phyloP scores from a whole-genome alignment of 2,329 filamentous ascomycete genomes.

The Apiospora arundinis region DNA sequence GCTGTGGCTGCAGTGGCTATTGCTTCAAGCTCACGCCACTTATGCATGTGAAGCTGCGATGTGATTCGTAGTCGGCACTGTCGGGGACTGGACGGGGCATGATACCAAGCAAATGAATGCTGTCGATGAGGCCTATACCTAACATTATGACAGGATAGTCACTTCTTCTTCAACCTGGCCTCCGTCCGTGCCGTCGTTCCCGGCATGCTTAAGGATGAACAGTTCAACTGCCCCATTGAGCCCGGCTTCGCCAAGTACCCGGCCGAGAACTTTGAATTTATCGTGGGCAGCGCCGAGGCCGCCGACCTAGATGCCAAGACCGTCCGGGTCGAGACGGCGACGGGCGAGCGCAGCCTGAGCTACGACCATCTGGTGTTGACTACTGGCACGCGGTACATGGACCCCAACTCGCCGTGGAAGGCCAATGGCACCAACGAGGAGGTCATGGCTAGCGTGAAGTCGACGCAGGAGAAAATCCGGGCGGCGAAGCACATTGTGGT shows the following conservation, averaged over 20 bases:
- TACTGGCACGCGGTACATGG: constrained; percentile 55
- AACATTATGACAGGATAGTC: constrained; percentile 51
- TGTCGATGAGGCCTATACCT: not conserved
- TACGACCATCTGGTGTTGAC: constrained; percentile 66
- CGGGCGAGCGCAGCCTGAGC: constrained; percentile 42
- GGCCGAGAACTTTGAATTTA: constrained; percentile 54
- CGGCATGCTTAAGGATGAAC: constrained; percentile 53
- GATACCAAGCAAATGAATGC: not conserved
- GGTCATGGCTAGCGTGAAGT: constrained; percentile 46
- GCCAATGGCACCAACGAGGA: constrained; percentile 54
- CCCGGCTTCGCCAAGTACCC: constrained; percentile 58
- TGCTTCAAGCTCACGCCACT: not conserved
- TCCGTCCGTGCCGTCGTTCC: constrained; percentile 62
- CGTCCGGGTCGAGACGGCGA: constrained; percentile 46
- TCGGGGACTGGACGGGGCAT: not conserved
- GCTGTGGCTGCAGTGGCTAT: not conserved
- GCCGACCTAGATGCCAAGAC: constrained; percentile 48
- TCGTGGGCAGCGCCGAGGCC: constrained; percentile 55
- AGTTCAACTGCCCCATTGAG: constrained; percentile 57
- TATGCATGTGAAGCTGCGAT: not conserved
- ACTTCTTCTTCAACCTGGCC: constrained; percentile 66
- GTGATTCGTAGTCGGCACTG: not conserved
- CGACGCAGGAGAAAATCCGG: constrained; percentile 48
- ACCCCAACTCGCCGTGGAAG: constrained; percentile 58
- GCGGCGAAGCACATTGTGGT: constrained; percentile 59